Conservation (phyloP, 176 grass and related monocot species). For the Avena sativa region DNA sequence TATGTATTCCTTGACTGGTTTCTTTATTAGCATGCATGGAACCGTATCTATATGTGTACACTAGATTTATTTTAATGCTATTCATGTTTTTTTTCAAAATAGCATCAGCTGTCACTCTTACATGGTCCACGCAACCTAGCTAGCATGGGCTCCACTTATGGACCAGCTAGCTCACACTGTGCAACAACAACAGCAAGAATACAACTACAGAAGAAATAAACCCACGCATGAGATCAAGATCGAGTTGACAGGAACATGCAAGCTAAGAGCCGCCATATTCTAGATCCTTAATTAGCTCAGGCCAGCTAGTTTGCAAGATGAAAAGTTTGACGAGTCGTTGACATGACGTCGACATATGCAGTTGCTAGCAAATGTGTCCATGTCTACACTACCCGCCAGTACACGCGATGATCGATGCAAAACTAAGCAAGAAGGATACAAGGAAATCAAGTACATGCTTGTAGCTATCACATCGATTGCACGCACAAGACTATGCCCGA, state of each 20-base stretch:
- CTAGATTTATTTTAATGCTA: no score
- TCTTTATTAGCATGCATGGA: not conserved
- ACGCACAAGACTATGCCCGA: not conserved
- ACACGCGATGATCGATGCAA: slow-evolving; percentile 30
- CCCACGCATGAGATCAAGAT: slow-evolving; percentile 25
- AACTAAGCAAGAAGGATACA: slow-evolving; percentile 20
- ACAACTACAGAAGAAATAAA: slow-evolving; percentile 16
- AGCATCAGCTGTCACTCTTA: slow-evolving; percentile 1
- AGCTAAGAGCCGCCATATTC: slow-evolving; percentile 25
- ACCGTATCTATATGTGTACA: not conserved
- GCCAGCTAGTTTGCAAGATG: slow-evolving; percentile 39
- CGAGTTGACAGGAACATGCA: slow-evolving; percentile 31
- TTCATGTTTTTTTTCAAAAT: not conserved
- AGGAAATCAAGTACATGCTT: slow-evolving; percentile 30
- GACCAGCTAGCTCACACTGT: slow-evolving; percentile 34
- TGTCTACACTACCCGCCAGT: slow-evolving; percentile 25
- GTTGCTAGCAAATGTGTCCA: slow-evolving; percentile 19
- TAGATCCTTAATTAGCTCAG: slow-evolving; percentile 22
- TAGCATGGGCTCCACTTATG: slow-evolving; percentile 7
- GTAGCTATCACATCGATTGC: slow-evolving; percentile 35
- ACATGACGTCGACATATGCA: slow-evolving; percentile 20
- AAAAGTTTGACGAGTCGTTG: slow-evolving; percentile 19
- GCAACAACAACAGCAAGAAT: slow-evolving; percentile 36
- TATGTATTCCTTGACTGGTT: not conserved
- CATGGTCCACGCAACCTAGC: not conserved